Percentiles rank a stretch among this genome's conserved stretches.
Evolutionary conservation across 345 rosid genomes (phyloP).

Genomic region (Rhodomyrtus tomentosa): DNA sequence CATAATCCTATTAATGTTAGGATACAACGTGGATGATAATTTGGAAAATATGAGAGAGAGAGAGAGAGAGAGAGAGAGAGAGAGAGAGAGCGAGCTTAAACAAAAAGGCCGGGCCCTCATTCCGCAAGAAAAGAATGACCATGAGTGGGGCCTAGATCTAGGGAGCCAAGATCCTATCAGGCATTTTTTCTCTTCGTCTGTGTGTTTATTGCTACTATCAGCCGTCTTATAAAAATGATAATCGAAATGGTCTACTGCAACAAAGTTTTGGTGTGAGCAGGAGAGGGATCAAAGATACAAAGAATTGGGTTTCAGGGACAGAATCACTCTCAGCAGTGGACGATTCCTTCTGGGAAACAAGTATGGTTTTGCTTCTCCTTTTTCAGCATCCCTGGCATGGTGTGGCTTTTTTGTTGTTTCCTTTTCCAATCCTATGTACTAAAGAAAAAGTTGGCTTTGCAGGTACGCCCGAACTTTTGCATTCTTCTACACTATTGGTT

Average conservation of each 20-base stretch:
- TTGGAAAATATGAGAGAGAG: not conserved
- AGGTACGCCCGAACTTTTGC: conserved; percentile 91
- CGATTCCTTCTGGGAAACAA: conserved; percentile 90
- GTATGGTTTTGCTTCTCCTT: conserved; percentile 20
- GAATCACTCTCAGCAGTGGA: conserved; percentile 89
- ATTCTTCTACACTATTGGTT: conserved; percentile 85
- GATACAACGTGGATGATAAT: not conserved
- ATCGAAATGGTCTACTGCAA: not conserved
- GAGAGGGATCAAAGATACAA: conserved; percentile 95
- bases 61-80: not conserved
- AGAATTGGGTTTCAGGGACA: conserved; percentile 92
- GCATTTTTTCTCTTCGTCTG: not conserved
- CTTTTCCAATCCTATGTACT: not conserved
- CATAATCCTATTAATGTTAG: not conserved
- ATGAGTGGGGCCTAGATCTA: not conserved
- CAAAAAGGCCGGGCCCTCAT: not conserved
- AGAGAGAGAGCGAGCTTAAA: not conserved
- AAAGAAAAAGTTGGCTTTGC: conserved; percentile 2
- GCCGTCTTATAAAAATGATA: not conserved
- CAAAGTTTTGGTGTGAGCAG: conserved; percentile 10
- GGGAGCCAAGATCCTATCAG: not conserved
- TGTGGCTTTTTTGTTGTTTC: not conserved
- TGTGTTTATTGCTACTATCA: not conserved
- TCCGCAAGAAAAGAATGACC: not conserved
- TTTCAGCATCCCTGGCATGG: not conserved